These are phyloP conservation scores for Coemansia sp. DNA, from an alignment of 192 early-diverging fungal species.

Conservation along the genomic window DNA sequence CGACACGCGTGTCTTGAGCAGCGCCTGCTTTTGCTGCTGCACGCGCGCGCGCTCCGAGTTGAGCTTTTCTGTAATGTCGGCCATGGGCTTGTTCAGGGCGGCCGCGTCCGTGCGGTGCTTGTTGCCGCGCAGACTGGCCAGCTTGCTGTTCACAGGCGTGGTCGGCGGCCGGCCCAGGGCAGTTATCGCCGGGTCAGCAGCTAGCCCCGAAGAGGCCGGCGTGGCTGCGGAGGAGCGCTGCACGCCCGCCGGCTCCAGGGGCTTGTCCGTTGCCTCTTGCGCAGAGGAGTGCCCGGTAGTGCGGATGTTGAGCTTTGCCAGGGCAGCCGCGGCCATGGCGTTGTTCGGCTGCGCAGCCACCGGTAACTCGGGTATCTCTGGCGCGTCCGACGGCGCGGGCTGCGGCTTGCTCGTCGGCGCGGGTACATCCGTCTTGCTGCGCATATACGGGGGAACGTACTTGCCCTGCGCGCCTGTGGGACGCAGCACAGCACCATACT, in stretches of 20 bases:
- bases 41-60: slow-evolving; percentile 72
- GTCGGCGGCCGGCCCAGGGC: slow-evolving; percentile 23
- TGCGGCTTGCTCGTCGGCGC: not conserved
- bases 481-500: slow-evolving; percentile 75
- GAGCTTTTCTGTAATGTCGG: slow-evolving; percentile 55
- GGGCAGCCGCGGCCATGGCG: slow-evolving; percentile 30
- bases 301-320: slow-evolving; percentile 47
- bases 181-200: slow-evolving; percentile 28
- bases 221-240: not conserved
- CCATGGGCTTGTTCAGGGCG: slow-evolving; percentile 51
- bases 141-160: slow-evolving; percentile 18
- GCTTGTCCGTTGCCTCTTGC: slow-evolving; percentile 1
- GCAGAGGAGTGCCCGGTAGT: slow-evolving; percentile 25
- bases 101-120: slow-evolving; percentile 49
- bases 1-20: slow-evolving; percentile 67
- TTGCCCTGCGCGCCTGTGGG: slow-evolving; percentile 61
- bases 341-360: slow-evolving; percentile 12
- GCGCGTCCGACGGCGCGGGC: not conserved
- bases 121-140: slow-evolving; percentile 44
- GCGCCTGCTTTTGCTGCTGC: slow-evolving; percentile 64
- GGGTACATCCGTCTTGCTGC: slow-evolving; percentile 37
- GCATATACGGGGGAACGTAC: slow-evolving; percentile 82
- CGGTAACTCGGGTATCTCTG: not conserved
- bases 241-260: not conserved
- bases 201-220: slow-evolving; percentile 3